These are phyloP conservation scores for Cochlearia excelsa DNA, from an alignment of 345 rosid species.

Conservation along the genomic window DNA sequence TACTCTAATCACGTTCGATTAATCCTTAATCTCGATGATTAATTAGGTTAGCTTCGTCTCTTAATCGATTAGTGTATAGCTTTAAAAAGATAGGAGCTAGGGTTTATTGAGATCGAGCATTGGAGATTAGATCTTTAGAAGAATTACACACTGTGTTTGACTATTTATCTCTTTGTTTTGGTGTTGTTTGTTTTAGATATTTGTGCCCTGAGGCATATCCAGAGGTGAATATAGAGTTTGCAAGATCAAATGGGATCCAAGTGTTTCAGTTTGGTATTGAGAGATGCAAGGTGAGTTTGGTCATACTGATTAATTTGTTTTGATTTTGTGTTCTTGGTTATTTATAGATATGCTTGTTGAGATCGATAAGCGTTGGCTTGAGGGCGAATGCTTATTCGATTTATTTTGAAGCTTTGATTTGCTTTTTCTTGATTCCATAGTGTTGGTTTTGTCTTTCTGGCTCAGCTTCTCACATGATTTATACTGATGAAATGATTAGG, in stretches of 20 bases:
- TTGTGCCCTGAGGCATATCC: constrained; percentile 73
- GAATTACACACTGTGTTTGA: background rate
- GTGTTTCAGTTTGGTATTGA: constrained; percentile 83
- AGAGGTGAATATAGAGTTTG: constrained; percentile 50
- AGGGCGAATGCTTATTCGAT: background rate
- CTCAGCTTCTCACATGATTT: background rate
- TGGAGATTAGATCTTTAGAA: background rate
- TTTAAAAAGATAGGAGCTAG: background rate
- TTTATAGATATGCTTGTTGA: too few species aligned
- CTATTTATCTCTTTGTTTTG: background rate
- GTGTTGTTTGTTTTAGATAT: constrained; percentile 42
- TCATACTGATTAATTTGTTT: background rate
- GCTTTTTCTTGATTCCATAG: background rate
- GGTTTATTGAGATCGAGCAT: background rate
- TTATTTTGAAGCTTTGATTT: constrained; percentile 8
- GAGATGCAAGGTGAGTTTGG: constrained; percentile 53
- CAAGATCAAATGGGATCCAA: constrained; percentile 49
- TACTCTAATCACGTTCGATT: background rate
- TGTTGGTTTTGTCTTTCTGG: background rate
- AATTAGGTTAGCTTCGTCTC: background rate
- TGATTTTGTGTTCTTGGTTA: background rate
- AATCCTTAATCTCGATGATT: background rate
- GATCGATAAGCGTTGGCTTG: background rate
- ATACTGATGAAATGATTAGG: background rate
- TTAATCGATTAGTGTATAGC: background rate